A percentile compares a stretch with the other conserved stretches of the same genome.
phyloP scores from a whole-genome alignment of 805 yeast species.

The Zygosaccharomyces kombuchaensis region DNA sequence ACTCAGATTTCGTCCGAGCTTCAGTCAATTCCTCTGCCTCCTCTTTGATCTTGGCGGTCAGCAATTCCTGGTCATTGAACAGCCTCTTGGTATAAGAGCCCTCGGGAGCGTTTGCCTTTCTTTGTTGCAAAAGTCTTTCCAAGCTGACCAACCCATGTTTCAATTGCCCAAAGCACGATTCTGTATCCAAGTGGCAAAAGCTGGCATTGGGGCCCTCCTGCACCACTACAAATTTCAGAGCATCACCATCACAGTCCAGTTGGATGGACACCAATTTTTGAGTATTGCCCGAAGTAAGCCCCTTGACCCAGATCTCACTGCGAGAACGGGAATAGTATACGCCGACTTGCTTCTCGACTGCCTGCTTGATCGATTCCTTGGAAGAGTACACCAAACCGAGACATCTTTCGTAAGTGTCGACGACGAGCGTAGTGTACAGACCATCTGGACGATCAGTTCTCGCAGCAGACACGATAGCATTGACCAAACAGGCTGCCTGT shows the following conservation, averaged over 20 bases:
- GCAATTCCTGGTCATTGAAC: constrained; percentile 68
- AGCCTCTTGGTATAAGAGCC: constrained; percentile 94
- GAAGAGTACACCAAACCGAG: constrained; percentile 93
- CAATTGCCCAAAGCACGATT: constrained; percentile 76
- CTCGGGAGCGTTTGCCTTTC: constrained; percentile 66
- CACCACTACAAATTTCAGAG: constrained; percentile 78
- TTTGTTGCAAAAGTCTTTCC: constrained; percentile 59
- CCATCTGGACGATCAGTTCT: constrained; percentile 85
- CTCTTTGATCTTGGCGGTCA: constrained; percentile 85
- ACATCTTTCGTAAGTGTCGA: constrained; percentile 61
- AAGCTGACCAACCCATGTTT: constrained; percentile 55
- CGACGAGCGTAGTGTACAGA: constrained; percentile 77
- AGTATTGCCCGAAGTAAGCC: constrained; percentile 93
- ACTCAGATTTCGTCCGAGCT: constrained; percentile 61
- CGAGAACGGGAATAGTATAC: constrained; percentile 87
- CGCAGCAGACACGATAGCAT: constrained; percentile 44
- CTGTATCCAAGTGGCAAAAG: constrained; percentile 80
- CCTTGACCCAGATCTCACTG: constrained; percentile 93
- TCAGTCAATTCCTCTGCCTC: constrained; percentile 95
- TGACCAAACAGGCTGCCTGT: constrained; percentile 17
- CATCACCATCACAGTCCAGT: constrained; percentile 89
- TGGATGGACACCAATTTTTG: constrained; percentile 66
- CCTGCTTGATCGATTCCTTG: constrained; percentile 70
- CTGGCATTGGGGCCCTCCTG: constrained; percentile 72
- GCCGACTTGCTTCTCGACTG: constrained; percentile 76